Evolutionary conservation across 352 stramenopile genomes (phyloP), one percentile per base, ranked within the genome.

Genomic region (Globisporangium nodosum): DNA sequence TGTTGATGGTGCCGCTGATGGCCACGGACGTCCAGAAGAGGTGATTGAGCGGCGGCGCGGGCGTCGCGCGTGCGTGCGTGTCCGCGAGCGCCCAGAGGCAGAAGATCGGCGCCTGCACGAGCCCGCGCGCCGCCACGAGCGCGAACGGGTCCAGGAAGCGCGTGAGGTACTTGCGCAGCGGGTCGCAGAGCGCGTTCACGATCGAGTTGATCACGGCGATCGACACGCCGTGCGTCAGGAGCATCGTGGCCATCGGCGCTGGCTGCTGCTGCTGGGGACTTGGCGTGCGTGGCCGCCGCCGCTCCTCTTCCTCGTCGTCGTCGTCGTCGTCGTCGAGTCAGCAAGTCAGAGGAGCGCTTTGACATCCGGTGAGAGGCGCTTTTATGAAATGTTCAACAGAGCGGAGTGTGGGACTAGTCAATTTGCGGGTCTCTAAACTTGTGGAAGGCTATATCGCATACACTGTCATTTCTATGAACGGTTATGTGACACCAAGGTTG

Each of bases 131-230:
- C 1, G 82, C 82, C 33, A 92, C 82, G 21, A 92, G 60, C 64
- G 83, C 78, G 66, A 92, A 92, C 52, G 82, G 82, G 58, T 92
- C 79, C 80, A 92, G 88, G 67, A 87, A 92, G 53, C 70, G 73
- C 45, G 82, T 92, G 64, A 92, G 63, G 58, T 92, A 89, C 75
- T 92, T 92, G 74, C 82, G 82, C 74, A 92, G 65, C 56, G 82
- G 82, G 60, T 92, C 82, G 53, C 78, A 89, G 15, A 92, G 73
- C 53, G 82, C 82, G 49, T 87, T 90, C 27, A 90, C 81, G 39
- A 89, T 68, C 50, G 82, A 92, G 69, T 89, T 92, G 59, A 92
- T 68, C 33, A 92, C 70, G 20, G 82, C 82, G 65, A 92, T 88
- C 30, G 73, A 88, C 27, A 92, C 68, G 24, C 82, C 80, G 43